Conservation (phyloP, 2,329 filamentous ascomycete species). For the Xylariaceae sp. region DNA sequence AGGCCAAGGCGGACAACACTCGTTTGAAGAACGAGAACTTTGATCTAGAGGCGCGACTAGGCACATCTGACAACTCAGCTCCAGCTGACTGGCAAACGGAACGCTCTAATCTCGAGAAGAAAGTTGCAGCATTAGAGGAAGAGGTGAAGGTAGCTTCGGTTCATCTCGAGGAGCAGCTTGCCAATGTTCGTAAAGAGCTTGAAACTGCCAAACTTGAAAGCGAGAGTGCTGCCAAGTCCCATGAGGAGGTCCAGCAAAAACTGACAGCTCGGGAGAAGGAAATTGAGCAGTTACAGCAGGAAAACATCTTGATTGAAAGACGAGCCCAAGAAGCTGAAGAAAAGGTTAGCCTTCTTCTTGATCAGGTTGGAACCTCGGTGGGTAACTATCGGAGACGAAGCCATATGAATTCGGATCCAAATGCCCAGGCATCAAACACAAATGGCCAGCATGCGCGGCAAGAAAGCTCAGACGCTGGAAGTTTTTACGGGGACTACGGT, state of each 20-base stretch:
- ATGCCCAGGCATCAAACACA: conserved; percentile 32
- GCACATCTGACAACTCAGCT: conserved; percentile 35
- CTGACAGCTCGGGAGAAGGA: conserved; percentile 59
- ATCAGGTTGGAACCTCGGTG: conserved; percentile 90
- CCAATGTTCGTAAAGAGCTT: conserved; percentile 64
- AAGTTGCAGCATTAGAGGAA: conserved; percentile 63
- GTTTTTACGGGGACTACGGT: conserved; percentile 55
- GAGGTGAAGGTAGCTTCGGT: conserved; percentile 61
- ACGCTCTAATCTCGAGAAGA: conserved; percentile 58
- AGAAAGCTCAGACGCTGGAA: conserved; percentile 57
- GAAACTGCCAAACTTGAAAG: conserved; percentile 60
- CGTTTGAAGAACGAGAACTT: conserved; percentile 80
- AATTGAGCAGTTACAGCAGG: conserved; percentile 73
- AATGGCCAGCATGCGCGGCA: conserved; percentile 38
- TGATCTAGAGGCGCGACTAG: conserved; percentile 50
- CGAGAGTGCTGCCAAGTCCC: conserved; percentile 50
- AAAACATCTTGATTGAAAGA: conserved; percentile 75
- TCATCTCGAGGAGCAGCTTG: conserved; percentile 67
- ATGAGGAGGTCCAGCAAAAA: conserved; percentile 51
- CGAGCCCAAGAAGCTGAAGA: conserved; percentile 86
- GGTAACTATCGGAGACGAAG: conserved; percentile 86
- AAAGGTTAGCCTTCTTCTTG: conserved; percentile 85
- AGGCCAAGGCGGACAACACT: conserved; percentile 81
- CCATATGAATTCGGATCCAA: conserved; percentile 50
- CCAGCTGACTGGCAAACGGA: conserved; percentile 70